Evolutionary conservation across 140 eudicot species (phyloP).

Genomic region (Ambrosia hybrid): DNA sequence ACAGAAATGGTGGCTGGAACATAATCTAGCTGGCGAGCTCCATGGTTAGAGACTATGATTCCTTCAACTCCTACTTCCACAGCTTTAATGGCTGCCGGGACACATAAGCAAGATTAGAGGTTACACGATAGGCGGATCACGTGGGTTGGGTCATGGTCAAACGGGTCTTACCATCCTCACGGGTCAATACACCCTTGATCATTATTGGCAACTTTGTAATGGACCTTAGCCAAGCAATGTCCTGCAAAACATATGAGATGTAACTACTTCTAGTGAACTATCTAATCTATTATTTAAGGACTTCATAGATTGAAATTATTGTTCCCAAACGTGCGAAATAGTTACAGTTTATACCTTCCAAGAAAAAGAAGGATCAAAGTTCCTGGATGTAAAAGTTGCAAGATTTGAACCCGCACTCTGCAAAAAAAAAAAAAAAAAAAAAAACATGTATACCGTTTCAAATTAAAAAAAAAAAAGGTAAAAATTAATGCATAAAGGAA

Average conservation of each 20-base stretch:
- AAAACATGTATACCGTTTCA: too few species aligned
- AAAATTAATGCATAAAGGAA: not conserved
- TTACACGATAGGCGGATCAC: not conserved
- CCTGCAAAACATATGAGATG: constrained; percentile 49
- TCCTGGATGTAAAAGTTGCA: constrained; percentile 60
- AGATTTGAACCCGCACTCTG: constrained; percentile 76
- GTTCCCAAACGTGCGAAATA: too few species aligned
- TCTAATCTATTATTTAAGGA: not conserved
- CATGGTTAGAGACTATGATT: constrained; percentile 84
- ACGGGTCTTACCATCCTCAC: constrained; percentile 64
- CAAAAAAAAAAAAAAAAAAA: not conserved
- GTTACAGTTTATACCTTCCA: constrained; percentile 58
- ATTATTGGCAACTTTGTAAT: constrained; percentile 72
- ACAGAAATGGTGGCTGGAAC: constrained; percentile 74
- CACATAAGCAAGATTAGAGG: constrained; percentile 9
- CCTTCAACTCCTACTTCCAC: constrained; percentile 82
- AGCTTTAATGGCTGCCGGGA: constrained; percentile 58
- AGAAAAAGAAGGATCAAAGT: constrained; percentile 61
- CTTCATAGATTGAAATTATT: too few species aligned
- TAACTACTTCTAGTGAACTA: constrained; percentile 4
- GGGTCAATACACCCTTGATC: constrained; percentile 73
- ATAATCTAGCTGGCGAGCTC: constrained; percentile 93
- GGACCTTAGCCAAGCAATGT: constrained; percentile 75
- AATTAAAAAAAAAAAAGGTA: not conserved
- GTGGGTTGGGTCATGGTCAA: not conserved